Conservation (phyloP, 108 stramenopile species). For the Mediolabrus comicus region DNA sequence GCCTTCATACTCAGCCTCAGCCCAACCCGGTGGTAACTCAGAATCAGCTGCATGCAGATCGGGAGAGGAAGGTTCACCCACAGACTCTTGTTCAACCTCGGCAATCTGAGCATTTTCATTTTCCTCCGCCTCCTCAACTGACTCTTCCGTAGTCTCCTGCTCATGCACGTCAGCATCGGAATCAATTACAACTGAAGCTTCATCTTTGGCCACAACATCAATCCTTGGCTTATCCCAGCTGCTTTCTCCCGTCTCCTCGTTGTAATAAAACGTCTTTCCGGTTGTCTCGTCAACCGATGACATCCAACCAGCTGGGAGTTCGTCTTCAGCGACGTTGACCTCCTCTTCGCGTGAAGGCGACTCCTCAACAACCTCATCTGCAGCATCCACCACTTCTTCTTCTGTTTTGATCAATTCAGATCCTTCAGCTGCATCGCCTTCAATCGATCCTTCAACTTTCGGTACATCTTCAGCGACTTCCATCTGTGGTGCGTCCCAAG, state of each 20-base stretch:
- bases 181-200: not conserved
- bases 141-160: not conserved
- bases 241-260: constrained; percentile 77
- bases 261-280: constrained; percentile 67
- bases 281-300: not conserved
- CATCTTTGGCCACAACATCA: not conserved
- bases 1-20: constrained; percentile 53
- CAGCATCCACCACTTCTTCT: not conserved
- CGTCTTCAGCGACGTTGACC: too few species aligned
- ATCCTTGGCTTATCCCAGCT: constrained; percentile 77
- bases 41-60: not conserved
- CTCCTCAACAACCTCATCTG: not conserved
- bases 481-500: constrained; percentile 31
- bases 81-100: not conserved
- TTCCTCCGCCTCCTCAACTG: not conserved
- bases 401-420: not conserved
- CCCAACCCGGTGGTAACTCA: constrained; percentile 54
- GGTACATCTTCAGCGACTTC: not conserved
- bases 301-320: not conserved
- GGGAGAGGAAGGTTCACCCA: not conserved
- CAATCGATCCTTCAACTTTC: not conserved
- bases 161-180: not conserved
- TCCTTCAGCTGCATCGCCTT: not conserved
- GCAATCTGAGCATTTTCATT: not conserved
- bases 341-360: too few species aligned